These are phyloP conservation scores for Lentinula detonsa DNA, from an alignment of 768 basidiomycete species.

Conservation along the genomic window DNA sequence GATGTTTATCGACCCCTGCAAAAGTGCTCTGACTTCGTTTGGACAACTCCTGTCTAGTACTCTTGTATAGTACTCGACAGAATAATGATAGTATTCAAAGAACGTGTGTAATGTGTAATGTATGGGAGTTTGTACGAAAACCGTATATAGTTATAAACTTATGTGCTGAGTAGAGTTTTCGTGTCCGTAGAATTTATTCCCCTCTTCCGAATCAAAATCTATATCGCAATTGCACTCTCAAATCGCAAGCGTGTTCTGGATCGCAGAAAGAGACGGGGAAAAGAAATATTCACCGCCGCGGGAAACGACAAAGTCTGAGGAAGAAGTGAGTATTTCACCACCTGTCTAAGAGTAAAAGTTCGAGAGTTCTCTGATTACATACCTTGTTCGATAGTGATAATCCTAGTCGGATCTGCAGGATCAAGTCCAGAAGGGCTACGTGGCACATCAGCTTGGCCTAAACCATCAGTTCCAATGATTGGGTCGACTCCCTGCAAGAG, in stretches of 20 bases:
- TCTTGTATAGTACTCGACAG: too few relatives aligned
- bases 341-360: neutral
- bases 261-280: slow-evolving; percentile 21
- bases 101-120: too few relatives aligned
- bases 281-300: slow-evolving; percentile 26
- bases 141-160: too few relatives aligned
- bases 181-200: too few relatives aligned
- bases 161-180: too few relatives aligned
- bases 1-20: too few relatives aligned
- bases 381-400: slow-evolving; percentile 6
- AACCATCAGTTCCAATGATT: slow-evolving; percentile 6
- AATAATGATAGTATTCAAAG: too few relatives aligned
- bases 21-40: too few relatives aligned
- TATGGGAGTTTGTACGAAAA: too few relatives aligned
- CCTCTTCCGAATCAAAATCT: too few relatives aligned
- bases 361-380: neutral
- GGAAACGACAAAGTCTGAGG: slow-evolving; percentile 16
- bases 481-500: slow-evolving; percentile 7
- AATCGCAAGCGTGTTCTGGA: slow-evolving; percentile 6
- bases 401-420: neutral
- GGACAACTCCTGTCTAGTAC: too few relatives aligned
- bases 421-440: slow-evolving; percentile 7
- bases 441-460: neutral
- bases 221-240: neutral
- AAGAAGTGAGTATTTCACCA: neutral